Conservation (phyloP, 2,329 filamentous ascomycete genomes). For the Cladobotryum protrusum region DNA sequence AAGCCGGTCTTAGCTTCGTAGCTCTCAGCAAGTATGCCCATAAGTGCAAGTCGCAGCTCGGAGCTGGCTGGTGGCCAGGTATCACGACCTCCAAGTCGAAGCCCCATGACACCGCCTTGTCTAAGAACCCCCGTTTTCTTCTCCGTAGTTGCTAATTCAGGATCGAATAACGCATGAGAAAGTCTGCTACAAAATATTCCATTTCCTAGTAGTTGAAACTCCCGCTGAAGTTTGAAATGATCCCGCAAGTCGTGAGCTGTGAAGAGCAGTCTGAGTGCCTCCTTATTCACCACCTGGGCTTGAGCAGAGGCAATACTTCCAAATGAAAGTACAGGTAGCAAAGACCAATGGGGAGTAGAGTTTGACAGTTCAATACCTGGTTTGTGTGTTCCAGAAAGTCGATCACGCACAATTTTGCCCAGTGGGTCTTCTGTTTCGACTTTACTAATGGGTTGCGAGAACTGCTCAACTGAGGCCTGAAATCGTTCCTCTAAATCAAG, state of each 20-base stretch:
- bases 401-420: constrained; percentile 33
- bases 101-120: constrained; percentile 67
- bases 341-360: constrained; percentile 50
- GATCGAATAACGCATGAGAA: constrained; percentile 77
- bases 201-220: constrained; percentile 80
- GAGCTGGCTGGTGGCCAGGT: constrained; percentile 93
- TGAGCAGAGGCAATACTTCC: constrained; percentile 68
- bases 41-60: constrained; percentile 81
- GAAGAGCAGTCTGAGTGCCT: constrained; percentile 71
- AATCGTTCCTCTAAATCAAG: constrained; percentile 42
- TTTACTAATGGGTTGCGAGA: constrained; percentile 27
- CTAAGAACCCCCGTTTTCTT: constrained; percentile 62
- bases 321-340: constrained; percentile 66
- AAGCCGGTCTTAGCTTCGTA: constrained; percentile 38
- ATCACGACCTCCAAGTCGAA: constrained; percentile 73
- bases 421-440: constrained; percentile 29
- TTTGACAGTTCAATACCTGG: constrained; percentile 19
- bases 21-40: constrained; percentile 75
- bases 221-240: constrained; percentile 68
- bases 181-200: constrained; percentile 76
- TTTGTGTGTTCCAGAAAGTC: constrained; percentile 28
- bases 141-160: constrained; percentile 74
- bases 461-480: constrained; percentile 44
- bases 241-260: constrained; percentile 61
- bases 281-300: constrained; percentile 68